Base-by-base conservation (phyloP, 306 rosid species). In the Hippophae rhamnoides region DNA sequence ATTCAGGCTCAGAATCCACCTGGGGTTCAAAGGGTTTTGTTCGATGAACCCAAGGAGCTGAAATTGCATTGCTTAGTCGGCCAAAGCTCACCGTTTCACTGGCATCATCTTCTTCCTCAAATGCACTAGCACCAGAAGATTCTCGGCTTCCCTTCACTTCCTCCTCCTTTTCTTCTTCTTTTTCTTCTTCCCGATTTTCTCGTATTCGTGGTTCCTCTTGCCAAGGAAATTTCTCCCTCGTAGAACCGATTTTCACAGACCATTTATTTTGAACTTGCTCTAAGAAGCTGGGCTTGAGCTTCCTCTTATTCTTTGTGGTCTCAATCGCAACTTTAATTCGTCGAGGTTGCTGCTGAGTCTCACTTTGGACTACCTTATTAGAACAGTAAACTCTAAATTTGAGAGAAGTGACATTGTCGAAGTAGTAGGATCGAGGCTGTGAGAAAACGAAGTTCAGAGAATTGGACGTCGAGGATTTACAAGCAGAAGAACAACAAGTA, bases 241-340 rank as follows among this genome's bases (percentile, higher is more conserved):
- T 71, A 25, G 97, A 79, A 27, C 40, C 69, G 25, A 76, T 67
- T 67, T 84, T 87, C 60, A 58, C 72, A 2, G 89, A 81, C 97
- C 97, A 90, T 73, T 90, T 90, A 27, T 72, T 68, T 26, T 62
- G 82, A 68, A 90, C 83, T 80, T 90, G 80, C 52, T 85, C 78
- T 6, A 71, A 70, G 82, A 90, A 90, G 76, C 97, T 87, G n/a
- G 94, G 95, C 76, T 72, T 81, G 18, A 72, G 75, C 63, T 59
- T 81, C 62, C 73, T 78, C 56, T 78, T 86, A 77, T 67, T 89
- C 74, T 56, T 76, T 3, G 65, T 12, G 50, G 42, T 60, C 60
- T 74, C 75, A 12, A 72, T 45, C 50, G 75, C 68, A 10, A 81
- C 68, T 71, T 76, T 76, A 64, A 73, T 68, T 70, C 75, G 71